Evolutionary conservation across 2,329 filamentous ascomycete genomes (phyloP).

Genomic region (Fusarium tjaetaba): DNA sequence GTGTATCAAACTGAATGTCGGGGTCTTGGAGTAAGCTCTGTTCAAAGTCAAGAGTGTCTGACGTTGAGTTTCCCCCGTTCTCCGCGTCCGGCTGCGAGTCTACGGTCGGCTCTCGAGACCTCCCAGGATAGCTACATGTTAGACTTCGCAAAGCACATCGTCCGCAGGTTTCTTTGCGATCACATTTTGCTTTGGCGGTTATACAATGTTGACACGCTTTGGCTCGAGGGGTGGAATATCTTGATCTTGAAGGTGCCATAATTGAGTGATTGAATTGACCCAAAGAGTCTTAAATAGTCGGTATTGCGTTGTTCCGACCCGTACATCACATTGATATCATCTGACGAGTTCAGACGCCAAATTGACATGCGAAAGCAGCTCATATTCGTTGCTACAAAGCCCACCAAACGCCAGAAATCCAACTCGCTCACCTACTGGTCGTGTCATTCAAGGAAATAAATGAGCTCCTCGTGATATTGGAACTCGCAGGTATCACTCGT

Average conservation of each 20-base stretch:
- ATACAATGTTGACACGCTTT: conserved; percentile 53
- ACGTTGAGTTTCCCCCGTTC: neutral
- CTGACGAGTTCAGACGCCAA: neutral
- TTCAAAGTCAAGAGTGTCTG: neutral
- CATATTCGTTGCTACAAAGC: conserved; percentile 28
- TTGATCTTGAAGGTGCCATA: conserved; percentile 17
- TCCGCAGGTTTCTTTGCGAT: conserved; percentile 48
- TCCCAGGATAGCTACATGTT: conserved; percentile 45
- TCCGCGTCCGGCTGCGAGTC: neutral
- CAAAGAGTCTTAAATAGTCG: neutral
- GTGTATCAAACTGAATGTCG: conserved; percentile 46
- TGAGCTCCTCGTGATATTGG: conserved; percentile 14
- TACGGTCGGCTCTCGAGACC: neutral
- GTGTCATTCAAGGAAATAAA: conserved; percentile 2
- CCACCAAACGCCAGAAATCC: conserved; percentile 29
- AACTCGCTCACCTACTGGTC: conserved; percentile 10
- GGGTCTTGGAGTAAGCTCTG: neutral
- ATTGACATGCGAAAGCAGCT: conserved; percentile 6
- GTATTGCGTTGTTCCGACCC: neutral
- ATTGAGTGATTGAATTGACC: neutral
- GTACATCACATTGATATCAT: neutral
- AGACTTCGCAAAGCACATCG: conserved; percentile 47
- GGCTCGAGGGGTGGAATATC: conserved; percentile 51
- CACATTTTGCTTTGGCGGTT: conserved; percentile 53
- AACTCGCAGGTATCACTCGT: conserved; percentile 18